A percentile compares a stretch with the other conserved stretches of the same genome.
These are phyloP conservation scores for Trametes coccinea DNA, from an alignment of 768 basidiomycete genomes.

Conservation along the genomic window DNA sequence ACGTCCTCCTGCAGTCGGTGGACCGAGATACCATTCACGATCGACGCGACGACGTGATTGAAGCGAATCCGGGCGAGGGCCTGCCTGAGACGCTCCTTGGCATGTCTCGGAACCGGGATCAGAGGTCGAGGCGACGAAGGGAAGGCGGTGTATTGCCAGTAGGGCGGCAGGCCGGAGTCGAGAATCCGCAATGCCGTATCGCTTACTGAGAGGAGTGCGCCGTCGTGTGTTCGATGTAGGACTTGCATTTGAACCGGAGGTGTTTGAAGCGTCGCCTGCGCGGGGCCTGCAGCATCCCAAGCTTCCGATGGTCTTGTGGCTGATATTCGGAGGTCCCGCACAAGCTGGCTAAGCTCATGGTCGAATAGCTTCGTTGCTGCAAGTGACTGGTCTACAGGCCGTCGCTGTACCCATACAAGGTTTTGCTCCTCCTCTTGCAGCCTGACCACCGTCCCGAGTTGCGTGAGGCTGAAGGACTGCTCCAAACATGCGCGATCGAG, in stretches of 20 bases:
- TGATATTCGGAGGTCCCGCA: neutral
- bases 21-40: conserved; percentile 69
- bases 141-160: conserved; percentile 70
- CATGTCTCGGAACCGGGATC: conserved; percentile 56
- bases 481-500: conserved; percentile 42
- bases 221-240: conserved; percentile 42
- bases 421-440: conserved; percentile 30
- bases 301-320: neutral
- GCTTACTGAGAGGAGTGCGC: conserved; percentile 47
- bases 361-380: conserved; percentile 28
- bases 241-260: conserved; percentile 18
- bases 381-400: conserved; percentile 46
- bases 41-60: conserved; percentile 63
- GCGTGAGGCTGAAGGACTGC: conserved; percentile 24
- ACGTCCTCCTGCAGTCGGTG: conserved; percentile 67
- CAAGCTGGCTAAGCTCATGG: conserved; percentile 11
- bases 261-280: conserved; percentile 2
- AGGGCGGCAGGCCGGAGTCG: conserved; percentile 56
- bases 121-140: conserved; percentile 49
- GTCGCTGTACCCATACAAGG: conserved; percentile 62
- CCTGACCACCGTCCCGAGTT: conserved; percentile 30
- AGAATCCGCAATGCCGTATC: conserved; percentile 36
- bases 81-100: conserved; percentile 53
- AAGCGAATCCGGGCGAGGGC: conserved; percentile 64
- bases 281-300: no score